Evolutionary conservation across 495 filamentous ascomycete species (phyloP), one percentile per base, ranked within the genome.

Genomic region (Penicillium odoratum): DNA sequence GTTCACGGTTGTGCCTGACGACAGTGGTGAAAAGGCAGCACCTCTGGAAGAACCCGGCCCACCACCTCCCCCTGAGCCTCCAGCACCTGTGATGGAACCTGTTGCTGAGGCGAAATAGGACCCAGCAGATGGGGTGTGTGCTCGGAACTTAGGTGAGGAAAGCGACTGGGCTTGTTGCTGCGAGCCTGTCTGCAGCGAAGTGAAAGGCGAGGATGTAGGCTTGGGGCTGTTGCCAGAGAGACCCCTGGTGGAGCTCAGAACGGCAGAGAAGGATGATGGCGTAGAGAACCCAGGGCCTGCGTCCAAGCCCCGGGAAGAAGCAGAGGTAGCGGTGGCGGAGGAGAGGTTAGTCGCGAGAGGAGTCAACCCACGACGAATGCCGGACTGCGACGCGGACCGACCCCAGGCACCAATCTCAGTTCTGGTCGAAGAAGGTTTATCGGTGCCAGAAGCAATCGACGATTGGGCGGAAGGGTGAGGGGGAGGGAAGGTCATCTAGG

Each of bases 401-500:
- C 80, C 83, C 85, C 85, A 88, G 66, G 79, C 76, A 72, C 82
- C 80, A 74, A 82, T 82, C 75, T 85, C 70, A 69, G 78, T 70
- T 67, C 81, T 76, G 74, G 77, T 74, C 74, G 81, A 79, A 59
- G 81, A 77, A 66, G 77, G 72, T 69, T 77, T 82, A 71, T 79
- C 78, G 69, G 78, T 76, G 77, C 77, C 77, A 74, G 81, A 79
- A 81, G 78, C 78, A 77, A 78, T 83, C 73, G 82, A 83, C 76
- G 85, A 81, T 75, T 81, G 80, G 74, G 80, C 76, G 76, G 77
- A 78, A 80, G 80, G 79, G 72, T 78, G 77, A 77, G 81, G 79
- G 75, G 81, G 77, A 79, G 79, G 80, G 77, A 81, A 82, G 80
- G 75, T 85, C 82, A 85, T 85, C 81, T 83, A 83, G 79, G 80